Percentiles rank a stretch among this genome's conserved stretches.
Conservation (phyloP, 2,329 filamentous ascomycete species). For the Aspergillus melleus region DNA sequence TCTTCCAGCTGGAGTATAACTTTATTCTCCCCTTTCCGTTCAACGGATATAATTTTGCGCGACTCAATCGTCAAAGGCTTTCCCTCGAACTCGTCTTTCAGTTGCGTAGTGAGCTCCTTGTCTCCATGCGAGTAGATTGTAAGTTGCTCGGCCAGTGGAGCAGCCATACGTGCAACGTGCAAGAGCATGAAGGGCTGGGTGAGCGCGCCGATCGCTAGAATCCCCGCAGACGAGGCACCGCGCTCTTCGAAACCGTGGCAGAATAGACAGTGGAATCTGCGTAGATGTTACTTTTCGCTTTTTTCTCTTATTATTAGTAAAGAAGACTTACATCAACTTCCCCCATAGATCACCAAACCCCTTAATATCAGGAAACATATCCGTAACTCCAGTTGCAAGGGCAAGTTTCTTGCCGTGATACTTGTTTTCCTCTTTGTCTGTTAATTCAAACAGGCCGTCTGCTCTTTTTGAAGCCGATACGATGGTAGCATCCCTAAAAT, state of each 20-base stretch:
- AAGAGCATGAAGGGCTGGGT: constrained; percentile 33
- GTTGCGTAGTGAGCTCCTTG: constrained; percentile 26
- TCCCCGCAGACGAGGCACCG: constrained; percentile 4
- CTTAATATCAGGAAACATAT: constrained; percentile 52
- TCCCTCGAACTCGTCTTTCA: not conserved
- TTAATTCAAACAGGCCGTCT: constrained; percentile 33
- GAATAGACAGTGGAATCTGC: constrained; percentile 15
- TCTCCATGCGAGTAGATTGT: constrained; percentile 56
- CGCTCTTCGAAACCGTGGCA: constrained; percentile 15
- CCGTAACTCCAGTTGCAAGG: constrained; percentile 55
- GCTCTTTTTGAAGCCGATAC: constrained; percentile 12
- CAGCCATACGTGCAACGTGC: constrained; percentile 48
- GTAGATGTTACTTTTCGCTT: not conserved
- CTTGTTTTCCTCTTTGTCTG: constrained; percentile 43
- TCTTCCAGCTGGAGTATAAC: constrained; percentile 2
- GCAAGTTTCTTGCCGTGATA: constrained; percentile 57
- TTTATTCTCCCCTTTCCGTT: not conserved
- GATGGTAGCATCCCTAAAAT: constrained; percentile 18
- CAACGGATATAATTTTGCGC: not conserved
- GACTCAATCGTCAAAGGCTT: not conserved
- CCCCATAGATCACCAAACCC: constrained; percentile 60
- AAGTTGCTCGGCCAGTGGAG: constrained; percentile 44
- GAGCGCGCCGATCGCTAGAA: constrained; percentile 37
- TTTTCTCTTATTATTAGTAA: not conserved
- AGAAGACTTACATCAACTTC: constrained; percentile 45